Evolutionary conservation across 78 protist genomes (phyloP).

Genomic region (Polysphondylium violaceum): DNA sequence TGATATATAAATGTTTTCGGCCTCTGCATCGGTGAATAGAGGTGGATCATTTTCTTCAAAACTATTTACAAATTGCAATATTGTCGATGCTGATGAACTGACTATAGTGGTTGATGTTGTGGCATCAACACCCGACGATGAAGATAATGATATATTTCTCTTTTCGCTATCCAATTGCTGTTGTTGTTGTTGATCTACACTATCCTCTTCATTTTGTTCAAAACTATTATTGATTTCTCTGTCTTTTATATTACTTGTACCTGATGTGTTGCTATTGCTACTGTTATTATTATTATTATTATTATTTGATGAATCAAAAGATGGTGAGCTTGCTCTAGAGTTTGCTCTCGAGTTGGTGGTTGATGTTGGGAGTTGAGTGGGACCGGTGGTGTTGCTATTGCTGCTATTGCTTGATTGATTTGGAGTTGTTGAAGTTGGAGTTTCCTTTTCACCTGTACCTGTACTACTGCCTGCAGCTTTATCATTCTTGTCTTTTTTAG

Average conservation of each 20-base stretch:
- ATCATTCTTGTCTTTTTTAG: background rate
- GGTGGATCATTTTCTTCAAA: conserved; percentile 62
- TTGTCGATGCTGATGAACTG: conserved; percentile 5
- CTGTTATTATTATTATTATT: background rate
- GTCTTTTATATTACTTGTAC: background rate
- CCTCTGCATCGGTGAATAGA: conserved; percentile 56
- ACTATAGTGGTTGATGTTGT: background rate
- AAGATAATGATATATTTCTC: background rate
- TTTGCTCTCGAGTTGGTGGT: conserved; percentile 44
- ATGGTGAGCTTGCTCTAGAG: conserved; percentile 64
- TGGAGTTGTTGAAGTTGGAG: background rate
- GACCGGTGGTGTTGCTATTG: conserved; percentile 9
- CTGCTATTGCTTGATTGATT: conserved; percentile 3
- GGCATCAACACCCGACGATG: background rate
- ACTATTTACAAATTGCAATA: conserved; percentile 31
- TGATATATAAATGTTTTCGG: conserved; percentile 61
- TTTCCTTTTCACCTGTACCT: background rate
- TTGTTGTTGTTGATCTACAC: background rate
- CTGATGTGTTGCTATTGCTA: background rate
- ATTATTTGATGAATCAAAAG: conserved; percentile 26
- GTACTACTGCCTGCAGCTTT: too few species aligned
- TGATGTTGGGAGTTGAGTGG: background rate
- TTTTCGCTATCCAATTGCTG: too few species aligned
- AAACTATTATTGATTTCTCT: conserved; percentile 1
- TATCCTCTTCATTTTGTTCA: background rate